These are phyloP conservation scores for Remersonia thermophila DNA, from an alignment of 2,329 filamentous ascomycete species.

Conservation along the genomic window DNA sequence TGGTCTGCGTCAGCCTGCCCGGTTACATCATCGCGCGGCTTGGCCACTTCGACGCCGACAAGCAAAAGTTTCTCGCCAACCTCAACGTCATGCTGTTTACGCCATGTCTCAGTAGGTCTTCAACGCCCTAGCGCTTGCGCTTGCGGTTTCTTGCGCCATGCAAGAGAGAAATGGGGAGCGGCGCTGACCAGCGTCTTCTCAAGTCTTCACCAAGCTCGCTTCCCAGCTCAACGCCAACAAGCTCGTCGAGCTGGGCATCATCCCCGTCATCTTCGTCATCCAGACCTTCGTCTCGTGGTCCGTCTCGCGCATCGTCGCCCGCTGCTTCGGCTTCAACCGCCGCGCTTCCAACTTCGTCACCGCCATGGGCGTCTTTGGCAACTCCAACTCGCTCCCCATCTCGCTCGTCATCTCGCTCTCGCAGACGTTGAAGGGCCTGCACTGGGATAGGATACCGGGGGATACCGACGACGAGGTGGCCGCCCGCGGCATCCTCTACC, in stretches of 20 bases:
- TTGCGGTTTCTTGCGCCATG: too few species aligned
- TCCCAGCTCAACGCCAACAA: slow-evolving; percentile 89
- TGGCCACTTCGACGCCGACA: slow-evolving; percentile 89
- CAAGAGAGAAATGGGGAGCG: too few species aligned
- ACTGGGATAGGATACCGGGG: slow-evolving; percentile 82
- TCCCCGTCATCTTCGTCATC: slow-evolving; percentile 83
- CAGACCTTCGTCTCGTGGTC: slow-evolving; percentile 80
- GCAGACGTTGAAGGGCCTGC: slow-evolving; percentile 79
- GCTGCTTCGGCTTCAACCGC: slow-evolving; percentile 68
- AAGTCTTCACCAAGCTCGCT: slow-evolving; percentile 95
- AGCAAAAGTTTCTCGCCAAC: slow-evolving; percentile 94
- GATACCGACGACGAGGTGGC: slow-evolving; percentile 94
- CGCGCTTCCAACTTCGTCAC: slow-evolving; percentile 88
- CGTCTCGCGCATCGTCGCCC: slow-evolving; percentile 59
- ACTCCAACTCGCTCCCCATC: slow-evolving; percentile 95
- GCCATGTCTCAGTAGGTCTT: slow-evolving; percentile 68
- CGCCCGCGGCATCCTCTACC: slow-evolving; percentile 84
- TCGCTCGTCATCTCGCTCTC: slow-evolving; percentile 90
- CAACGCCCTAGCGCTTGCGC: too few species aligned
- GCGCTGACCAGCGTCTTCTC: slow-evolving; percentile 3
- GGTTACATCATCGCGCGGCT: slow-evolving; percentile 84
- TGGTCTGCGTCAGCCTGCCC: slow-evolving; percentile 86
- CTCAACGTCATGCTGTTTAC: slow-evolving; percentile 95
- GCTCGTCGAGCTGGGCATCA: slow-evolving; percentile 78
- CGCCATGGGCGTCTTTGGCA: slow-evolving; percentile 91